Conservation (phyloP, 75 land plant genomes). For the Pinus albicaulis region DNA sequence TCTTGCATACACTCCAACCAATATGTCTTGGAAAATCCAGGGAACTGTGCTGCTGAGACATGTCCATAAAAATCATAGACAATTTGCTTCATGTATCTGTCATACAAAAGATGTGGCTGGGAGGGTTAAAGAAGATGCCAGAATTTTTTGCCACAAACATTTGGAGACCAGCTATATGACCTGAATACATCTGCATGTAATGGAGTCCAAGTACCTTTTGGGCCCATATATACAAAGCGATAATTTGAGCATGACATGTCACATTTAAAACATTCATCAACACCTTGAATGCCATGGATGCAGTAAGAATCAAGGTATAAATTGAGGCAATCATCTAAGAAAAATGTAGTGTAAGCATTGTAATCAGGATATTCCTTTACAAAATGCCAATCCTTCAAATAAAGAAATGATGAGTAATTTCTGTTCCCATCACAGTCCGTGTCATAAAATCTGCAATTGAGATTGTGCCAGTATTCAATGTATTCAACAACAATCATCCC, state of each 20-base stretch:
- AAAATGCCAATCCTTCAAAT: slow-evolving; percentile 96
- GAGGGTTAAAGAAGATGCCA: slow-evolving; percentile 80
- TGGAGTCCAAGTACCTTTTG: slow-evolving; percentile 96
- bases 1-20: too few relatives aligned
- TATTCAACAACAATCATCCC: slow-evolving; percentile 78
- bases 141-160: slow-evolving; percentile 76
- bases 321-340: slow-evolving; percentile 79
- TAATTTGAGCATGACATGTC: slow-evolving; percentile 69
- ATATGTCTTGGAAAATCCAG: too few relatives aligned
- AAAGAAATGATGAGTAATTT: slow-evolving; percentile 28
- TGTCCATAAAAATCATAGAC: too few relatives aligned
- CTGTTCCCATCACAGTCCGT: background rate
- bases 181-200: slow-evolving; percentile 94
- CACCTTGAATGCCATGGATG: slow-evolving; percentile 28
- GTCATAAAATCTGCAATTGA: background rate
- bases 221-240: slow-evolving; percentile 93
- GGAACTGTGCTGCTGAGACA: too few relatives aligned
- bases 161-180: slow-evolving; percentile 92
- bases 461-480: slow-evolving; percentile 43
- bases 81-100: slow-evolving; percentile 26
- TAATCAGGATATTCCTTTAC: slow-evolving; percentile 85
- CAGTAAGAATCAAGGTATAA: slow-evolving; percentile 55
- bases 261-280: slow-evolving; percentile 17
- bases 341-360: slow-evolving; percentile 63
- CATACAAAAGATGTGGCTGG: slow-evolving; percentile 66